Percentiles rank a stretch among this genome's conserved stretches.
Evolutionary conservation across 257 asterid genomes (phyloP).

Genomic region (Sherardia arvensis): DNA sequence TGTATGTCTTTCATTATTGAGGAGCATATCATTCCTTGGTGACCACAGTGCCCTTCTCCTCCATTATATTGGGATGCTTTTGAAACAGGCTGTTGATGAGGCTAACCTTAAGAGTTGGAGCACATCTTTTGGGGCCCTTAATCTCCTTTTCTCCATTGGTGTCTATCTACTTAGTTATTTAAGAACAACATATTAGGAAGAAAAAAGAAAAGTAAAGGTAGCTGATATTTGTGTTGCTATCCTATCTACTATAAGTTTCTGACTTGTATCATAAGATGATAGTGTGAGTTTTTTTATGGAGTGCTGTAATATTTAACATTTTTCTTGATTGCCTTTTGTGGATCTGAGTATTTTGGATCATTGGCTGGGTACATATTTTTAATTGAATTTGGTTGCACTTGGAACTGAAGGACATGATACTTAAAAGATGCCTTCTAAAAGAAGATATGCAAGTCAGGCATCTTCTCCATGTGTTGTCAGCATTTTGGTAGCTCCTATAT

Average conservation of each 20-base stretch:
- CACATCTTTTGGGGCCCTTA: conserved; percentile 5
- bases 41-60: conserved; percentile 8
- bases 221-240: conserved; percentile 18
- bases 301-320: neutral
- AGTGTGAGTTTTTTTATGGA: conserved; percentile 13
- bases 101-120: neutral
- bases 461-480: neutral
- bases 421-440: neutral
- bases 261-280: neutral
- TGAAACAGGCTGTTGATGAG: conserved; percentile 7
- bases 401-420: too few relatives aligned
- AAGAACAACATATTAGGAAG: neutral
- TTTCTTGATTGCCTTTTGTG: neutral
- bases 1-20: conserved; percentile 15
- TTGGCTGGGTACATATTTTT: neutral
- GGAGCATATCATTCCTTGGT: conserved; percentile 4
- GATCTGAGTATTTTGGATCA: neutral
- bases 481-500: too few relatives aligned
- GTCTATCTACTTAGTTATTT: neutral
- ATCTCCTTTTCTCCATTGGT: conserved; percentile 3
- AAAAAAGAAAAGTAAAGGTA: conserved; percentile 6
- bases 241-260: conserved; percentile 7
- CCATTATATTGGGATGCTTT: conserved; percentile 22
- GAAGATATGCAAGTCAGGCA: conserved; percentile 3
- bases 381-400: neutral